Evolutionary conservation across 257 asterid genomes (phyloP), one percentile per base, ranked within the genome.

Genomic region (Osmanthus fragrans): DNA sequence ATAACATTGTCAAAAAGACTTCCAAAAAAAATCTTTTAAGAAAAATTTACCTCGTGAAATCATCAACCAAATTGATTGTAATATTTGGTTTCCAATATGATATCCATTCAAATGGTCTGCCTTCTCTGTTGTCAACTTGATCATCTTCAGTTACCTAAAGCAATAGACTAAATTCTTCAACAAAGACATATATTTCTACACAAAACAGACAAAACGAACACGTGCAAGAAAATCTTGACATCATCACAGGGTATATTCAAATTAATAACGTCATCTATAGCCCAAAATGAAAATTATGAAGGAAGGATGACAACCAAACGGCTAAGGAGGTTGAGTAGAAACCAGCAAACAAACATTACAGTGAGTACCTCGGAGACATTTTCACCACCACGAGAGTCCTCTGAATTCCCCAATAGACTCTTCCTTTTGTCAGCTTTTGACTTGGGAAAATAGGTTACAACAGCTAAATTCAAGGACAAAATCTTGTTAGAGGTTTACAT

Each of bases 71-170:
- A 85, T 91, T 95, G 85, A 95, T 88, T 68, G 99, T 93, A 70
- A 95, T 77, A 85, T 95, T 95, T 58, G 99, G 96, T 80, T 89
- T 95, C 98, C 98, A 95, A 80, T 90, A 92, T 80, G 99, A 87
- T 49, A 76, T 84, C 99, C 99, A 95, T 80, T 87, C 97, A 78
- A 81, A 84, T 6, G 94, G 92, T 34, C 82, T 91, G 4, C 85
- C 96, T 78, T 80, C 96, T 84, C 89, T 88, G 54, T 78, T 81
- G 71, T 91, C 97, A 81, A 72, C 86, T 72, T 82, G 82, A 70
- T 74, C 85, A 71, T 84, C 94, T 84, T 88, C 86, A 76, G 71
- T 79, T 47, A 78, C 96, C 99, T 95, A 80, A 81, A 86, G 73
- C 80, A 84, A 82, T 36, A 30, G 64, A 70, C 73, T 76, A 40